A percentile compares a stretch with the other conserved stretches of the same genome.
Conservation (phyloP, 2,329 filamentous ascomycete genomes). For the Mycogone perniciosa region DNA sequence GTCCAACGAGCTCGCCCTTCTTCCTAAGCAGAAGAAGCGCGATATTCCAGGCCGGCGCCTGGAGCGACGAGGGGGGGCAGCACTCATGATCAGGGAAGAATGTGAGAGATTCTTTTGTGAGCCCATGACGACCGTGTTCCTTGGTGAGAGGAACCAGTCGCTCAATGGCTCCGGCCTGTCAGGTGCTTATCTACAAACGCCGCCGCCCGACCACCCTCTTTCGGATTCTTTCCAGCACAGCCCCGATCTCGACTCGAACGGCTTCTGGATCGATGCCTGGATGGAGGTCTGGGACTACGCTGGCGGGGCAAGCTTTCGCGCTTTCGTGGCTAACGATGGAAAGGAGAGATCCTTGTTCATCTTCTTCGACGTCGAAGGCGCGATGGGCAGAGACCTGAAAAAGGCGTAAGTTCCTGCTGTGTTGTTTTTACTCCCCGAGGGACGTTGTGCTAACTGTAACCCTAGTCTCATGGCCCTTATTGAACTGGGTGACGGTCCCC, state of each 20-base stretch:
- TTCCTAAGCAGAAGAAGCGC: conserved; percentile 48
- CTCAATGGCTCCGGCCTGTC: conserved; percentile 78
- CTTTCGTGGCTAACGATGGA: conserved; percentile 68
- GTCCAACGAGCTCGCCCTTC: conserved; percentile 60
- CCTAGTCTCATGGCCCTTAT: conserved; percentile 79
- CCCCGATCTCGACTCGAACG: conserved; percentile 21
- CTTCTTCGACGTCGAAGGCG: conserved; percentile 69
- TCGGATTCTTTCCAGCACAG: conserved; percentile 30
- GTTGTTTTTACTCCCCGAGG: too few species aligned
- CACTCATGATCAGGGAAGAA: conserved; percentile 96
- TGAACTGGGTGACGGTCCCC: conserved; percentile 71
- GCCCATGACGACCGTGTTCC: conserved; percentile 88
- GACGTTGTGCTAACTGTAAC: not conserved
- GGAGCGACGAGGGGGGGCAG: conserved; percentile 77
- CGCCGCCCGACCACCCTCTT: conserved; percentile 44
- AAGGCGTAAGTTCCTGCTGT: conserved; percentile 59
- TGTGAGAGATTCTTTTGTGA: conserved; percentile 99
- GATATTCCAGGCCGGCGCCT: conserved; percentile 36
- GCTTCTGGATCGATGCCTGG: conserved; percentile 51
- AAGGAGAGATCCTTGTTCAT: conserved; percentile 73
- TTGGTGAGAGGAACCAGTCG: conserved; percentile 82
- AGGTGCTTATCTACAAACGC: conserved; percentile 59
- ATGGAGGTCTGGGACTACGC: conserved; percentile 82
- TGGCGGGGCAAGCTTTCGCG: conserved; percentile 76
- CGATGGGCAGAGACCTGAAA: conserved; percentile 73